Evolutionary conservation across 192 early-diverging fungal genomes (phyloP), one percentile per base, ranked within the genome.

Genomic region (Linnemannia elongata): DNA sequence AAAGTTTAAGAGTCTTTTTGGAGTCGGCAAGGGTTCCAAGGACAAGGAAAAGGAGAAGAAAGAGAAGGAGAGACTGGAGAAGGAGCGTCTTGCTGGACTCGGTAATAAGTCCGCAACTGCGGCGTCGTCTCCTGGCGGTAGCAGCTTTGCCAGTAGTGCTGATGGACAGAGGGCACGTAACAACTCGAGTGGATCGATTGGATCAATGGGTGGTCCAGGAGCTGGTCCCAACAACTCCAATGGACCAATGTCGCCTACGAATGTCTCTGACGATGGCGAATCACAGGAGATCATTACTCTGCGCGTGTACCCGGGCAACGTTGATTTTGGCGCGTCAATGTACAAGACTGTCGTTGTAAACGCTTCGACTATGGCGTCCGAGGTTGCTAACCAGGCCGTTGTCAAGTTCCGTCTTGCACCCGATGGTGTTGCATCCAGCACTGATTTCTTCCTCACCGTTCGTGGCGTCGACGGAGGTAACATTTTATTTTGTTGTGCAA

Each of bases 231-330:
- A 66, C 12, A 54, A 27, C 20, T 18, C 52, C 20, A 73, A 27
- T 35, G 52, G 54, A 44, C 45, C 74, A 54, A 33, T 69, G 82
- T 81, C 88, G 10, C 84, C 79, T 12, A 68, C 45, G 36, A 82
- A 57, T 36, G 72, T 68, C 45, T 76, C 38, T 35, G 79, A 81
- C 24, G 87, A 69, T 44, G 49, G 70, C 36, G 79, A 82, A 22
- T 36, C 77, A 42, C 79, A 87, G 12, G 88, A 90, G 41, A 82
- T 88, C 69, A 89, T 88, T 49, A 89, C 92, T 2, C 68, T 93
- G 27, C 89, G 91, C 4, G 90, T 93, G n/a, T 92, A 89, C 80
- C 81, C 91, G 7, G 93, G 93, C 38, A 92, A 93, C 66, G 90
- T 92, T 60, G 90, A 92, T 76, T 85, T 92, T 72, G 89, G 88